phyloP scores from a whole-genome alignment of 2,329 filamentous ascomycete species.

The Ophiostoma fasciatum region DNA sequence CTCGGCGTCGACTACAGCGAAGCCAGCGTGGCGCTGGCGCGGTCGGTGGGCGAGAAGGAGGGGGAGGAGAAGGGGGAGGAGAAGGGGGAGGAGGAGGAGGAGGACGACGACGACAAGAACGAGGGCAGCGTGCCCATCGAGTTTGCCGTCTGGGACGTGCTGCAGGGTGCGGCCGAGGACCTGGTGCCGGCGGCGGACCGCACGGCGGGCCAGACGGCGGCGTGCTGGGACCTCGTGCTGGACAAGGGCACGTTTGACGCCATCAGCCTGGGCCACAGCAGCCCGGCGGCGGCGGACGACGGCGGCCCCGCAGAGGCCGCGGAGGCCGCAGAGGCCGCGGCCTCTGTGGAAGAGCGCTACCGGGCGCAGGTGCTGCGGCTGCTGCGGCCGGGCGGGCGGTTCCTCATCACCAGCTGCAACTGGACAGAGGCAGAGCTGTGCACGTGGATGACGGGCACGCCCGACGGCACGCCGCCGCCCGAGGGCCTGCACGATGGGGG shows the following conservation, averaged over 20 bases:
- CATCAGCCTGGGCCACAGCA: conserved; percentile 56
- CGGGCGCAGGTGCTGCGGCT: conserved; percentile 50
- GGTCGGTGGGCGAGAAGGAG: conserved; percentile 35
- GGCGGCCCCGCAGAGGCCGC: neutral
- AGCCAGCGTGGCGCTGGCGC: conserved; percentile 59
- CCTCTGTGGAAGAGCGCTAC: conserved; percentile 58
- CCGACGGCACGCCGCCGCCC: too few species aligned
- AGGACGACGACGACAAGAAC: conserved; percentile 4
- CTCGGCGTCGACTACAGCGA: conserved; percentile 81
- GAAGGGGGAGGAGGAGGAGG: conserved; percentile 14
- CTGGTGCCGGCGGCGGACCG: neutral
- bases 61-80: too few species aligned
- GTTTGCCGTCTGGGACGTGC: conserved; percentile 48
- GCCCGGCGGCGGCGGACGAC: neutral
- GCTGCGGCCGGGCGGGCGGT: conserved; percentile 53
- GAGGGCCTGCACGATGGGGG: conserved; percentile 23
- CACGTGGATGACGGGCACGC: conserved; percentile 77
- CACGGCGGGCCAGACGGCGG: neutral
- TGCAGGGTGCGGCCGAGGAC: conserved; percentile 22
- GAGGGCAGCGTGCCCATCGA: conserved; percentile 16
- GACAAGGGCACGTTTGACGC: conserved; percentile 99
- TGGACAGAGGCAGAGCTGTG: conserved; percentile 86
- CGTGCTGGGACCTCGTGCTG: conserved; percentile 77
- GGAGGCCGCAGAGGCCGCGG: conserved; percentile 31
- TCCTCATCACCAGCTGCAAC: conserved; percentile 91